phyloP scores from a whole-genome alignment of 208 protist genomes.

The Leishmania guyanensis region DNA sequence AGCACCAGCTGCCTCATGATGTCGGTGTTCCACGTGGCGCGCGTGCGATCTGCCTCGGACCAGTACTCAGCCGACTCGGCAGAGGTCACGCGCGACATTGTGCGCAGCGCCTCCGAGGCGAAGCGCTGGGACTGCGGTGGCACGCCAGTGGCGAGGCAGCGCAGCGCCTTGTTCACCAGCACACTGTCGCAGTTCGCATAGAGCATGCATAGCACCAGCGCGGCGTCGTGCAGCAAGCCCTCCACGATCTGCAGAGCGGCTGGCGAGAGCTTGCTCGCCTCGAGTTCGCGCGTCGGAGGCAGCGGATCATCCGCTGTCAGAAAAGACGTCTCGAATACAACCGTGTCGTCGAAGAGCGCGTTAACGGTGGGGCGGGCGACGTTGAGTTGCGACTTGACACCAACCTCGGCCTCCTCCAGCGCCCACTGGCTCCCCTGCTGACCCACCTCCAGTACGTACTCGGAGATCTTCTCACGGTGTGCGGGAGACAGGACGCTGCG shows the following conservation, averaged over 20 bases:
- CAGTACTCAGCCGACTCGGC: constrained; percentile 53
- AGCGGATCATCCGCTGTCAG: constrained; percentile 51
- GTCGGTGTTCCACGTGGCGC: constrained; percentile 76
- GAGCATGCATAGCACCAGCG: constrained; percentile 74
- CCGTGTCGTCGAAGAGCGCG: constrained; percentile 67
- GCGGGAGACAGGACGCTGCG: constrained; percentile 30
- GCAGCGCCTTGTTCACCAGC: constrained; percentile 66
- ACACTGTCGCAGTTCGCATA: constrained; percentile 65
- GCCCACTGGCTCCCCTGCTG: constrained; percentile 45
- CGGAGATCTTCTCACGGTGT: constrained; percentile 38
- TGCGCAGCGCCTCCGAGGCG: constrained; percentile 71
- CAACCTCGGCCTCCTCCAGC: constrained; percentile 75
- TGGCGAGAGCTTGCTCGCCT: constrained; percentile 24
- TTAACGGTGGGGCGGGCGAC: constrained; percentile 78
- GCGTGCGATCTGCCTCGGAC: constrained; percentile 78
- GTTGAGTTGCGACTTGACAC: constrained; percentile 79
- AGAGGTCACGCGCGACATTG: constrained; percentile 80
- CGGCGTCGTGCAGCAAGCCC: constrained; percentile 83
- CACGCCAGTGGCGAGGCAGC: constrained; percentile 34
- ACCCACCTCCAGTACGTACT: constrained; percentile 59
- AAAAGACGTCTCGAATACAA: constrained; percentile 66
- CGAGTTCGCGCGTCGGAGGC: constrained; percentile 33
- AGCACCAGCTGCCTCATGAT: constrained; percentile 84
- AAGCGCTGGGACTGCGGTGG: constrained; percentile 75
- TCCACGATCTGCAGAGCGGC: constrained; percentile 41